A percentile compares a stretch with the other conserved stretches of the same genome.
Conservation (phyloP, 495 filamentous ascomycete species). For the Massariosphaeria phaeospora region DNA sequence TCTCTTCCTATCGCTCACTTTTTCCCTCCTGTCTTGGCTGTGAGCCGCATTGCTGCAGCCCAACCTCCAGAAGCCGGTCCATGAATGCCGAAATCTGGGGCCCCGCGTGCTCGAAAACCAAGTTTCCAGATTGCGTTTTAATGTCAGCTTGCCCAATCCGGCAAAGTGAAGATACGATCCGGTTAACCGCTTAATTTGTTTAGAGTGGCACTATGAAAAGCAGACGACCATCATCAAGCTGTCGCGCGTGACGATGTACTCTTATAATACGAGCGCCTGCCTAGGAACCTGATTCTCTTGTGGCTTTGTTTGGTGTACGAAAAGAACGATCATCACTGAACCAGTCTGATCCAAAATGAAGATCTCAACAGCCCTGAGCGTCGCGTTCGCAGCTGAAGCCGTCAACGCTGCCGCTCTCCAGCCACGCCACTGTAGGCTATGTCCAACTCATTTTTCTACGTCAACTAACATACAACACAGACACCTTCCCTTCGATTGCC, state of each 20-base stretch:
- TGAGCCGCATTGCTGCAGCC: background rate
- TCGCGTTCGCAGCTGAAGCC: slow-evolving; percentile 1
- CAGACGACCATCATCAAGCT: background rate
- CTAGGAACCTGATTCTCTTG: background rate
- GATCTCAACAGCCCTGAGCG: slow-evolving; percentile 6
- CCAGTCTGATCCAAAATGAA: slow-evolving; percentile 7
- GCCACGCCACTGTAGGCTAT: slow-evolving; percentile 23
- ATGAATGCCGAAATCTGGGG: slow-evolving; percentile 22
- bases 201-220: background rate
- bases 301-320: background rate
- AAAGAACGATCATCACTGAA: background rate
- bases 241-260: slow-evolving; percentile 7
- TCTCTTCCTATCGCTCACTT: background rate
- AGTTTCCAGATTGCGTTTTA: background rate
- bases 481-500: slow-evolving; percentile 28
- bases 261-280: no score
- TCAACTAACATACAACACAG: slow-evolving; percentile 15
- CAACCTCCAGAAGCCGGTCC: background rate
- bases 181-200: slow-evolving; percentile 19
- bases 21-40: background rate
- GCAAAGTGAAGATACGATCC: slow-evolving; percentile 4
- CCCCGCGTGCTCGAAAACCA: slow-evolving; percentile 20
- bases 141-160: slow-evolving; percentile 11
- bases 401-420: slow-evolving; percentile 20
- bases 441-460: background rate